Conservation (phyloP, 164 flowering plant genomes). For the Annona cherimola region DNA sequence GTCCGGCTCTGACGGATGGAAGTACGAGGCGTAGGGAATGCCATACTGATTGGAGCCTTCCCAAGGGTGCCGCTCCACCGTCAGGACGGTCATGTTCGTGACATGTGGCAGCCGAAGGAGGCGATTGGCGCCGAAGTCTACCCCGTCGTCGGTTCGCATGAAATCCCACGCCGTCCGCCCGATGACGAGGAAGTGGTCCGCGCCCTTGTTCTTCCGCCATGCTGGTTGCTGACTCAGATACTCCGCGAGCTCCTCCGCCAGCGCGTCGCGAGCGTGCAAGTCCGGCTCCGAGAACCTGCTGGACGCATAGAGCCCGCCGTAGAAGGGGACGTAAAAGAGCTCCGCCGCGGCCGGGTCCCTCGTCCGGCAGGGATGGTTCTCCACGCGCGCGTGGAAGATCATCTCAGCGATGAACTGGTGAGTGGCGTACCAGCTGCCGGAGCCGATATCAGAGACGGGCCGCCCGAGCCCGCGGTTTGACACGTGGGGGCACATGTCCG, state of each 20-base stretch:
- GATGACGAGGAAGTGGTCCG: conserved; percentile 51
- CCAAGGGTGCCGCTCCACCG: conserved; percentile 65
- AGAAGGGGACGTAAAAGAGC: conserved; percentile 31
- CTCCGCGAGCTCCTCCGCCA: conserved; percentile 34
- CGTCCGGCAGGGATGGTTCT: conserved; percentile 29
- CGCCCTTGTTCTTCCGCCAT: conserved; percentile 37
- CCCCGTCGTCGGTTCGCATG: conserved; percentile 27
- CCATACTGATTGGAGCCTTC: conserved; percentile 41
- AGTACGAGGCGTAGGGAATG: conserved; percentile 62
- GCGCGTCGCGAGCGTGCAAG: conserved; percentile 21
- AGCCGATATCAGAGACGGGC: conserved; percentile 14
- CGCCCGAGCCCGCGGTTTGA: conserved; percentile 50
- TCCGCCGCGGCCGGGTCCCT: conserved; percentile 14
- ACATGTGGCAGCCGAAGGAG: conserved; percentile 26
- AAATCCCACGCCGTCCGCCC: conserved; percentile 70
- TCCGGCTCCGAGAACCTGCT: conserved; percentile 40
- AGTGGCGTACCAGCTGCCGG: conserved; percentile 40
- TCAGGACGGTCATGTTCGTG: conserved; percentile 57
- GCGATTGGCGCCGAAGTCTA: conserved; percentile 49
- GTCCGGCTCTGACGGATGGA: conserved; percentile 38
- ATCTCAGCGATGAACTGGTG: conserved; percentile 56
- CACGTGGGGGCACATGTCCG: conserved; percentile 55
- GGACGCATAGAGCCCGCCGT: conserved; percentile 39
- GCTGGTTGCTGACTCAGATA: conserved; percentile 23
- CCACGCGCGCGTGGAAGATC: conserved; percentile 42